phyloP scores from a whole-genome alignment of 2,329 filamentous ascomycete genomes.

The Penicillium occitanis region DNA sequence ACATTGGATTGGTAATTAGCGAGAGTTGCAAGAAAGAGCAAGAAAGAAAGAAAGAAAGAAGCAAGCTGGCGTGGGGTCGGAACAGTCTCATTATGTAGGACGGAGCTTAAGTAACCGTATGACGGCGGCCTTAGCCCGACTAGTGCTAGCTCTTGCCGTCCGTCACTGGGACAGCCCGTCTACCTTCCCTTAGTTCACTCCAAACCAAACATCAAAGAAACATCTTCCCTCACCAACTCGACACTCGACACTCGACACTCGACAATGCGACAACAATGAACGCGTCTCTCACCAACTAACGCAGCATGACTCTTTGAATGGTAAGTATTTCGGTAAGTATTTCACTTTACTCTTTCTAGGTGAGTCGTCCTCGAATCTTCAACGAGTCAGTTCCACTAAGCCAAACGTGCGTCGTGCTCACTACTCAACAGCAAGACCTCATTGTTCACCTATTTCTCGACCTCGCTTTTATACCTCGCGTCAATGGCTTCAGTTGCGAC shows the following conservation, averaged over 20 bases:
- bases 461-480: not conserved
- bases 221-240: not conserved
- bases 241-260: not conserved
- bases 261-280: not conserved
- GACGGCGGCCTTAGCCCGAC: not conserved
- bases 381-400: not conserved
- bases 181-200: not conserved
- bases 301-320: not conserved
- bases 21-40: conserved; percentile 1
- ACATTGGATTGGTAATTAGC: not conserved
- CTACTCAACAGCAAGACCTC: not conserved
- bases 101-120: not conserved
- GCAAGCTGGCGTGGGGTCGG: not conserved
- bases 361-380: not conserved
- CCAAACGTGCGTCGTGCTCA: not conserved
- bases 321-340: conserved; percentile 11
- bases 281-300: not conserved
- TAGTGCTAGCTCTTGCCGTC: not conserved
- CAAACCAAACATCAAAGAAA: not conserved
- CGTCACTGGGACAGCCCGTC: conserved; percentile 8
- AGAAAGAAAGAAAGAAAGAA: conserved; percentile 2
- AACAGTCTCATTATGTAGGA: not conserved
- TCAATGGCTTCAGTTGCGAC: conserved; percentile 37
- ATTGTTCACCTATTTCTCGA: not conserved
- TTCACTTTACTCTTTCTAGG: not conserved